Base-by-base conservation (phyloP, 768 basidiomycete species). In the Boletus huronensis region DNA sequence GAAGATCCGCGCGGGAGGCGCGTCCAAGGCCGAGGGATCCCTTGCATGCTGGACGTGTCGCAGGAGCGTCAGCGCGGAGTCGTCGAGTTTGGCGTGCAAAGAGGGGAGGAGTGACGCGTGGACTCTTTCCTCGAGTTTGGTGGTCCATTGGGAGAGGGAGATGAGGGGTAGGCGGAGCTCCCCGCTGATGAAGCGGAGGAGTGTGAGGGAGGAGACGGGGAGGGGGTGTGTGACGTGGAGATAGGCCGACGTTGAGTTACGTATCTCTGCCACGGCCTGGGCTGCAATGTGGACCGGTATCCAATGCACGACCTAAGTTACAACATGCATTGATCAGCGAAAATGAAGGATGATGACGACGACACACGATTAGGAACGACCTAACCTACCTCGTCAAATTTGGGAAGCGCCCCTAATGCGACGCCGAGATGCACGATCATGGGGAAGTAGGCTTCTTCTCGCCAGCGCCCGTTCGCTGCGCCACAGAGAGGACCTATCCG, bases 401-500 rank as follows among this genome's bases (percentile, higher is more conserved):
- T 52, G 2, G 69, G 65, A 38, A 71, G 50, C 7, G 53, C 56
- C 14, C 58, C 56, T 17, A 71, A 32, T 17, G 60, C 7, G 9
- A 45, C 42, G 11, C 63, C 44, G 23, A 60, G 58, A 43, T 58
- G 59, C 5, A 76, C 66, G 32, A 77, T 58, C 26, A 60, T 54
- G 6, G 75, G 77, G n/a, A 75, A 55, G 65, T 69, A 74, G 36
- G 77, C 72, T 21, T 60, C 53, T 31, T 65, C 60, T 29, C 76
- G 73, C 77, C 76, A 77, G 26, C 63, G 64, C 1, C 77, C 77
- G 48, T 71, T 72, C 1, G 39, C 35, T 16, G 65, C 67, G 7
- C 77, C 72, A 13, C 65, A 63, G 0, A 78, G 59, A 49, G 74
- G 74, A 5, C 77, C 76, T 0, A 74, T 60, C 44, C 77, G 74